Evolutionary conservation across 768 basidiomycete genomes (phyloP).

Genomic region (Galerina marginata): DNA sequence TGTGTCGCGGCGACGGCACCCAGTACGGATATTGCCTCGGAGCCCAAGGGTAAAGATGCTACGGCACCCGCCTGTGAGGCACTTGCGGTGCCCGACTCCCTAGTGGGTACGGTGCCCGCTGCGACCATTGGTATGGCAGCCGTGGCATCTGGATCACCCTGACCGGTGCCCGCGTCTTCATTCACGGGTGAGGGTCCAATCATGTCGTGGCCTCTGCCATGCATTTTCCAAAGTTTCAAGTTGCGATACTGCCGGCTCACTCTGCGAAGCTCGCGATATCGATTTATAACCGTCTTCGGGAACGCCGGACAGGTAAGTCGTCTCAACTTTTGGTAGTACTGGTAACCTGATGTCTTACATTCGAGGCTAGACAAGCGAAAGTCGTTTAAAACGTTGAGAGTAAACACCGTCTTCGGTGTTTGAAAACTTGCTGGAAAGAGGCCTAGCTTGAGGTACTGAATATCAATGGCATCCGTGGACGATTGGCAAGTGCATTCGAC

Average conservation of each 20-base stretch:
- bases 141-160: too few species aligned
- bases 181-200: neutral
- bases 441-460: conserved; percentile 10
- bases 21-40: too few species aligned
- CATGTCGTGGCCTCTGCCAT: conserved; percentile 12
- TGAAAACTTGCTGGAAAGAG: conserved; percentile 22
- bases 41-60: too few species aligned
- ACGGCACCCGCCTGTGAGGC: too few species aligned
- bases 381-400: conserved; percentile 17
- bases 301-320: conserved; percentile 20
- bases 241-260: conserved; percentile 18
- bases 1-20: too few species aligned
- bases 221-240: conserved; percentile 18
- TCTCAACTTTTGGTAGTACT: conserved; percentile 21
- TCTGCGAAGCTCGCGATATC: conserved; percentile 22
- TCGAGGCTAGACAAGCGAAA: conserved; percentile 20
- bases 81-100: too few species aligned
- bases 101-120: neutral
- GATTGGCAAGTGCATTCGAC: neutral
- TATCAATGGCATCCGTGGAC: conserved; percentile 8
- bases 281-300: conserved; percentile 16
- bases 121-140: neutral
- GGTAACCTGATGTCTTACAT: conserved; percentile 22
- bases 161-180: neutral
- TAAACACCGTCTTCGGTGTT: conserved; percentile 19